phyloP scores from a whole-genome alignment of 345 rosid species.

The Populus alba region DNA sequence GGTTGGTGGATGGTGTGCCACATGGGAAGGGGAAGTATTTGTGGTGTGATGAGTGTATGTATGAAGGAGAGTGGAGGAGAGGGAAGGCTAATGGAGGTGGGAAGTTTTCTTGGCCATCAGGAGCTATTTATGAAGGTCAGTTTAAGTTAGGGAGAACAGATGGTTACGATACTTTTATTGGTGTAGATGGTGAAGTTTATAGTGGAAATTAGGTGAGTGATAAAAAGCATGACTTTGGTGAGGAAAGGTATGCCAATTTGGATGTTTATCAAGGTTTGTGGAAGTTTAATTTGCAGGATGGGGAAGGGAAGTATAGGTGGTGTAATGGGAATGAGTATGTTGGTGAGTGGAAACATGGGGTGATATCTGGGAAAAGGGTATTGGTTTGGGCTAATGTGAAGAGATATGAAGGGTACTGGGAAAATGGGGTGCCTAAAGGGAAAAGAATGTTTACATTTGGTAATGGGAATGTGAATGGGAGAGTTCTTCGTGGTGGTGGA shows the following conservation, averaged over 20 bases:
- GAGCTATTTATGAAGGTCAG: constrained; percentile 71
- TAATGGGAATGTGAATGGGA: constrained; percentile 1
- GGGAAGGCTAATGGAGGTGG: constrained; percentile 63
- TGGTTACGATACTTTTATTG: constrained; percentile 58
- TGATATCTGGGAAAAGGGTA: constrained; percentile 49
- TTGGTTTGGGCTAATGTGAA: constrained; percentile 61
- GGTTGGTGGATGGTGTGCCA: constrained; percentile 44
- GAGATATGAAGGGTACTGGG: constrained; percentile 61
- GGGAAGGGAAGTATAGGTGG: constrained; percentile 64
- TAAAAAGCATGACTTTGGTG: constrained; percentile 62
- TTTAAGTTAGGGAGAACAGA: constrained; percentile 64
- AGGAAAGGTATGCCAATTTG: constrained; percentile 53
- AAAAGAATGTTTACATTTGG: constrained; percentile 53
- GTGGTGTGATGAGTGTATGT: constrained; percentile 76
- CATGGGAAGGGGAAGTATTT: constrained; percentile 68
- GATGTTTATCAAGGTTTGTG: constrained; percentile 60
- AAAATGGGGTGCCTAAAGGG: constrained; percentile 60
- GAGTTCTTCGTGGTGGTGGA: constrained; percentile 6
- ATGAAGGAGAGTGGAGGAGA: constrained; percentile 61
- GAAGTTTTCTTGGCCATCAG: constrained; percentile 71
- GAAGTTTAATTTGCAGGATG: constrained; percentile 59
- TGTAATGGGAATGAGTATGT: constrained; percentile 55
- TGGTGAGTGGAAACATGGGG: constrained; percentile 64
- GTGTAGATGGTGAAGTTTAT: constrained; percentile 59
- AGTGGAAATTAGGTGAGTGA: constrained; percentile 55